Evolutionary conservation across 148 eudicot genomes (phyloP).

Genomic region (Rhododendron simsii): DNA sequence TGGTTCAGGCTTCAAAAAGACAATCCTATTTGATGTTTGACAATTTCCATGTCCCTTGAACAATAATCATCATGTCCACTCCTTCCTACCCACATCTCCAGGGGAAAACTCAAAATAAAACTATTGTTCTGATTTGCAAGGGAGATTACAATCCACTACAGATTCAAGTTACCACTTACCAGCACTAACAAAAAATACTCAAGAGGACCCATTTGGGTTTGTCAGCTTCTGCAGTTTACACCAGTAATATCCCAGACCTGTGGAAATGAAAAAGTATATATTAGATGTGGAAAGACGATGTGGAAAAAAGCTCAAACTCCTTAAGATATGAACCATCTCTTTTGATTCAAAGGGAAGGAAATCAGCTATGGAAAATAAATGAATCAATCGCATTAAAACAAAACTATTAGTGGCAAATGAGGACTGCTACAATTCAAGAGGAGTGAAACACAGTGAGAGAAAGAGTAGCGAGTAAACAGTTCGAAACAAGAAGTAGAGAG

Average conservation of each 20-base stretch:
- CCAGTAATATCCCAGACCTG: conserved; percentile 26
- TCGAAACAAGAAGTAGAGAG: too few relatives aligned
- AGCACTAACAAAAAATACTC: conserved; percentile 34
- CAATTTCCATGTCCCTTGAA: conserved; percentile 27
- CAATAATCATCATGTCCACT: conserved; percentile 3
- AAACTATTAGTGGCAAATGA: too few relatives aligned
- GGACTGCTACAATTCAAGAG: too few relatives aligned
- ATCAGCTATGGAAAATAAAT: too few relatives aligned
- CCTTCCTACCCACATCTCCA: not conserved
- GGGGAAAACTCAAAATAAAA: not conserved
- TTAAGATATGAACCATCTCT: not conserved
- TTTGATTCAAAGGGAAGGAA: too few relatives aligned
- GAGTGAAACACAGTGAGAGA: too few relatives aligned
- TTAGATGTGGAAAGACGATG: not conserved
- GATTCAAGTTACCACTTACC: not conserved
- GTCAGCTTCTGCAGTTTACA: conserved; percentile 24
- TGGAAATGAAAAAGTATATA: not conserved
- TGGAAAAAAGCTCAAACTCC: conserved; percentile 28
- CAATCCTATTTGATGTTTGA: too few relatives aligned
- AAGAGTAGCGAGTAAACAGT: too few relatives aligned
- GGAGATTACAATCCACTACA: not conserved
- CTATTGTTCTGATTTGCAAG: not conserved
- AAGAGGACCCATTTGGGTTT: not conserved
- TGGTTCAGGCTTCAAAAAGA: too few relatives aligned
- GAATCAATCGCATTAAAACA: too few relatives aligned